A percentile compares a stretch with the other conserved stretches of the same genome.
Conservation (phyloP, 805 yeast genomes). For the Tanozyma kutaoensis region DNA sequence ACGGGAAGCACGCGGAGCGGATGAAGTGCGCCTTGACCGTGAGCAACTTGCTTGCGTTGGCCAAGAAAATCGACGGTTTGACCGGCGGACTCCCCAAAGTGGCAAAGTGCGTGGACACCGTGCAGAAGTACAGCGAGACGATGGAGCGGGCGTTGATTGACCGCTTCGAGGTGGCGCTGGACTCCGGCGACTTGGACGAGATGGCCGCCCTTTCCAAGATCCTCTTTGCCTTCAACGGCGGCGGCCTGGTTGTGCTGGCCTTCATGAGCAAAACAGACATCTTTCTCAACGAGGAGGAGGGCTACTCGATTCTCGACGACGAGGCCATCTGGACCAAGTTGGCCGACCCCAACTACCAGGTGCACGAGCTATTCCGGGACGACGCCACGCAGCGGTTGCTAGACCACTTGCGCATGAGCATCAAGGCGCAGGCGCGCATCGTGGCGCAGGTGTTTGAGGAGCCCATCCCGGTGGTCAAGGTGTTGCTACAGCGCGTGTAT, state of each 20-base stretch:
- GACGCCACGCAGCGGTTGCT: conserved; percentile 38
- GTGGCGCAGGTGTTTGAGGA: conserved; percentile 63
- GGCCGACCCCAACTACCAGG: conserved; percentile 37
- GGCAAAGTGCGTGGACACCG: conserved; percentile 21
- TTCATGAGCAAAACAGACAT: conserved; percentile 72
- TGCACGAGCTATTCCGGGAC: conserved; percentile 34
- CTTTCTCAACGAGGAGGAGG: conserved; percentile 33
- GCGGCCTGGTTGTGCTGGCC: conserved; percentile 66
- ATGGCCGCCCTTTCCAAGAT: conserved; percentile 70
- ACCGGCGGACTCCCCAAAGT: conserved; percentile 31
- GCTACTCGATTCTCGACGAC: conserved; percentile 20
- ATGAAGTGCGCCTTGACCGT: conserved; percentile 58
- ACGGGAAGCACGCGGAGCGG: conserved; percentile 37
- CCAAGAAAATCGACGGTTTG: conserved; percentile 41
- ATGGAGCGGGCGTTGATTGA: conserved; percentile 64
- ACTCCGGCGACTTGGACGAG: conserved; percentile 49
- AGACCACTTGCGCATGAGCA: conserved; percentile 38
- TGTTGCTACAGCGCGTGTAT: conserved; percentile 63
- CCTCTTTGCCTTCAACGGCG: conserved; percentile 72
- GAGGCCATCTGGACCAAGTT: conserved; percentile 46
- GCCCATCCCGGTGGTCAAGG: conserved; percentile 53
- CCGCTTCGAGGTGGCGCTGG: conserved; percentile 63
- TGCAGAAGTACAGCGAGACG: conserved; percentile 60
- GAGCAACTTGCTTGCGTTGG: conserved; percentile 48
- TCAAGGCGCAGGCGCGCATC: conserved; percentile 60